These are phyloP conservation scores for Clathrus columnatus DNA, from an alignment of 768 basidiomycete species.

Conservation along the genomic window DNA sequence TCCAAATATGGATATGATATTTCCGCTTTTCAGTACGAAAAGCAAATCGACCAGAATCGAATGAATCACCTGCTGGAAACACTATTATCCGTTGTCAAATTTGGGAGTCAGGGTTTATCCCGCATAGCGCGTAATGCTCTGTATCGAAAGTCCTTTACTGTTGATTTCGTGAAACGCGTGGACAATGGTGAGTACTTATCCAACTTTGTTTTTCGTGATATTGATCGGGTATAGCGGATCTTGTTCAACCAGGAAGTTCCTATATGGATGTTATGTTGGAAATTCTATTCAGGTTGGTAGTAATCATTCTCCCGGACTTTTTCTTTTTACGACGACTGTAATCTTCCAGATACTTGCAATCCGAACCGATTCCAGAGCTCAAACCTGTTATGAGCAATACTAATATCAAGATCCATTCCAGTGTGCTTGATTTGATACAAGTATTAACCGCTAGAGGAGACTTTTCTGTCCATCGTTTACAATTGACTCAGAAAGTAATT, in stretches of 20 bases:
- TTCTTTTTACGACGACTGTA: conserved; percentile 1
- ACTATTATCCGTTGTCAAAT: conserved; percentile 66
- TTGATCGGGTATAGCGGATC: conserved; percentile 22
- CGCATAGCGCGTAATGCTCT: conserved; percentile 59
- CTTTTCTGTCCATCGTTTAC: conserved; percentile 47
- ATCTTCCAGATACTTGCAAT: conserved; percentile 55
- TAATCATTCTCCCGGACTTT: not conserved
- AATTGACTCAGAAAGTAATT: conserved; percentile 60
- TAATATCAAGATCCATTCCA: conserved; percentile 63
- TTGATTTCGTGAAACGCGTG: conserved; percentile 52
- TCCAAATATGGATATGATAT: conserved; percentile 61
- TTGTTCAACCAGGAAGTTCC: conserved; percentile 44
- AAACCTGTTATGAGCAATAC: conserved; percentile 45
- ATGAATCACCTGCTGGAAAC: conserved; percentile 68
- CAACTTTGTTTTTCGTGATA: not conserved
- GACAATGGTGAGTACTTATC: conserved; percentile 39
- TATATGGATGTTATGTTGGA: conserved; percentile 76
- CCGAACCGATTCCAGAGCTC: conserved; percentile 54
- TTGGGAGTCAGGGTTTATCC: conserved; percentile 84
- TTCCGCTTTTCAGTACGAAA: conserved; percentile 58
- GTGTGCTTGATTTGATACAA: conserved; percentile 75
- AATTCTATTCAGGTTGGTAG: conserved; percentile 61
- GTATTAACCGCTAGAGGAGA: conserved; percentile 77
- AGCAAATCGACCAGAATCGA: conserved; percentile 69
- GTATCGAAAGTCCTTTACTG: conserved; percentile 57